Evolutionary conservation across 179 eudicot genomes (phyloP), one percentile per base, ranked within the genome.

Genomic region (Corrigiola litoralis): DNA sequence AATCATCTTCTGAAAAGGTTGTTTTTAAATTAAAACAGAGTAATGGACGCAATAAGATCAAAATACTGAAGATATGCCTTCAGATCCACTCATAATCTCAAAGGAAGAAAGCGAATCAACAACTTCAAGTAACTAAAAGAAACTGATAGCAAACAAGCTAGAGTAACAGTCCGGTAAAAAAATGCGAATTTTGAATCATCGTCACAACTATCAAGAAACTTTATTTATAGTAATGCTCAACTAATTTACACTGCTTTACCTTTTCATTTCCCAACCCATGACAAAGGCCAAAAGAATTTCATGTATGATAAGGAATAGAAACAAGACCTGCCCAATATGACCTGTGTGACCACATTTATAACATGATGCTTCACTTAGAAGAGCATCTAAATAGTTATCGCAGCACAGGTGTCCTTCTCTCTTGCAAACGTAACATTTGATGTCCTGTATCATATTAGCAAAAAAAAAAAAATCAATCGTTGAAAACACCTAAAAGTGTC

Each of bases 401-500:
- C 99, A 94, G 72, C 96, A 88, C 59, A 94, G 95, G 75, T 94
- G 99, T 46, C 99, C 99, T 76, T 71, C 77, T 46, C 71, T 82
- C 75, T 81, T 79, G 84, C 99, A 94, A 47, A 88, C 77, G 65
- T 94, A 94, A 67, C 99, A 94, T 62, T 80, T 86, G 44, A 91
- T 86, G 65, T 82, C 95, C 99, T 94, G 85, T 59, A 55, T 33
- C 37, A 9, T 24, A 13, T 56, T 23, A 49, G 16, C 55, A 49
- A 29, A 53, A 25, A 20, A 56, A 13, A 25, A 40, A 33, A 60
- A 57, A 29, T 54, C 23, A 62, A 17, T 24, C 14, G 66, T 17
- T n/a, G n/a, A 13, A 28, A 12, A 13, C n/a, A 40, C n/a, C 56
- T 34, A 21, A 41, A 47, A n/a, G n/a, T n/a, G n/a, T n/a, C 11